Conservation (phyloP, 2,329 filamentous ascomycete species). For the Malbranchea zuffiana region DNA sequence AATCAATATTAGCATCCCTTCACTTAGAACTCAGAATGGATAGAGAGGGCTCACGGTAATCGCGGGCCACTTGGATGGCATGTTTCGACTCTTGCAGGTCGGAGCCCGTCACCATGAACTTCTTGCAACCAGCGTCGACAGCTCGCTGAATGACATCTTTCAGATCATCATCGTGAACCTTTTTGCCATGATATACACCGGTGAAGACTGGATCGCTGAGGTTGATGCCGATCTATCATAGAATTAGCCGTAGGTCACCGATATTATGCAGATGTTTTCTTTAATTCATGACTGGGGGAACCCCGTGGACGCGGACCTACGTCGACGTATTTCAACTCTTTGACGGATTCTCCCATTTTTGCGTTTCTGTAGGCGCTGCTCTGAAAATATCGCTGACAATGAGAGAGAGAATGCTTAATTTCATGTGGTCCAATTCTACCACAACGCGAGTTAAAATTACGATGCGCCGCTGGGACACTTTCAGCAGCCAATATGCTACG, state of each 20-base stretch:
- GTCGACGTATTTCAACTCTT: constrained; percentile 38
- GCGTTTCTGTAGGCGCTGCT: too few relatives aligned
- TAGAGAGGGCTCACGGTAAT: constrained; percentile 52
- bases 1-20: constrained; percentile 5
- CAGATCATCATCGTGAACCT: constrained; percentile 40
- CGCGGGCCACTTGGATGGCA: constrained; percentile 60
- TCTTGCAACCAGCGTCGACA: constrained; percentile 65
- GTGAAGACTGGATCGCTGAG: constrained; percentile 84
- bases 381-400: too few relatives aligned
- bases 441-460: too few relatives aligned
- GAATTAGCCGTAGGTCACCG: constrained; percentile 1
- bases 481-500: too few relatives aligned
- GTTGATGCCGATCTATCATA: constrained; percentile 72
- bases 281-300: too few relatives aligned
- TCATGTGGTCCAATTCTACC: too few relatives aligned
- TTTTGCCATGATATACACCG: constrained; percentile 71
- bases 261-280: neutral
- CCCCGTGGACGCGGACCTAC: constrained; percentile 31
- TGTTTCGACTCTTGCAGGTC: constrained; percentile 67
- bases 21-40: constrained; percentile 9
- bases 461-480: too few relatives aligned
- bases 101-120: constrained; percentile 89
- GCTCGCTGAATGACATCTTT: constrained; percentile 67
- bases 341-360: constrained; percentile 28
- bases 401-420: too few relatives aligned